Base-by-base conservation (phyloP, 768 basidiomycete species). In the Lactifluus hygrophoroides region DNA sequence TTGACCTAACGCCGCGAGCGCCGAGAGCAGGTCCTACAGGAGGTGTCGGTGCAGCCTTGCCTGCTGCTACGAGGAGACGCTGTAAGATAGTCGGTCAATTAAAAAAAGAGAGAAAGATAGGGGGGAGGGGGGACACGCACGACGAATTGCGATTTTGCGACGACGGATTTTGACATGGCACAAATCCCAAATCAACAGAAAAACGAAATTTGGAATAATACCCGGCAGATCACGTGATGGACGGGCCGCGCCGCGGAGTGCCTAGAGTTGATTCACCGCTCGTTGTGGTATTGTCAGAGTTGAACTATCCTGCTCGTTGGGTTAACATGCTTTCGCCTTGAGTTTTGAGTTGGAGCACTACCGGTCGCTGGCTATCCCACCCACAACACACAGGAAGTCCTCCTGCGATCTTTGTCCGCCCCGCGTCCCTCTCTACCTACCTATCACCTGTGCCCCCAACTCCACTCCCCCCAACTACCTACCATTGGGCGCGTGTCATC, bases 1-100 rank as follows among this genome's bases (percentile, higher is more conserved):
- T 98, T 27, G 94, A 93, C 74, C 96, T 97, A 65, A 99, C 94
- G 66, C 96, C 96, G 68, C 92, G 85, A 63, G 96, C 95, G 76
- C 96, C 96, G 53, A 99, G 82, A 32, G 94, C 95, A 54, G 95
- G 95, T 68, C 95, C 95, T 51, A 99, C 88, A 9, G 95, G 95
- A 56, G 95, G 95, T 38, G 91, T 89, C 17, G 95, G 94, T 27
- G 94, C 87, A 35, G 95, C 95, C 69, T 97, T 97, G 44, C 92
- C 94, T 44, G 95, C 95, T 51, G 85, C 83, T 60, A 97, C 83
- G 51, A 95, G 79, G 57, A 98, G 75, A 62, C 91, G 88, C 90
- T 90, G 65, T 61, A 23, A 49, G 61, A 3, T n/a, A 17, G 32
- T 30, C 23, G 45, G 52, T 64, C 38, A 27, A 35, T 48, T 34